Percentiles rank a stretch among this genome's conserved stretches.
Evolutionary conservation across 257 asterid species (phyloP).

Genomic region (Marsdenia floribunda): DNA sequence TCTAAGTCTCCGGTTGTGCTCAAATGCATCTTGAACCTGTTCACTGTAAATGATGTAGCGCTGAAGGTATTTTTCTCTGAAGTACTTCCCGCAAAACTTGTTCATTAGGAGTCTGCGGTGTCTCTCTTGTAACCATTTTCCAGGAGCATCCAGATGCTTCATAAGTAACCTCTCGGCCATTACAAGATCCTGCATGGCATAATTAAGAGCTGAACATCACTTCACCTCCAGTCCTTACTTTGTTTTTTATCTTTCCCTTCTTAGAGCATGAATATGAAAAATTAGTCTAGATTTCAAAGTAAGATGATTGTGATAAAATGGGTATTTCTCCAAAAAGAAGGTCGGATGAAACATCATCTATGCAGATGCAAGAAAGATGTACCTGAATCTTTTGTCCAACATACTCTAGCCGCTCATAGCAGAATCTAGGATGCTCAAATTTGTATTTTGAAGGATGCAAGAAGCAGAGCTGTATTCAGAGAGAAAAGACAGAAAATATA

Average conservation of each 20-base stretch:
- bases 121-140: slow-evolving; percentile 82
- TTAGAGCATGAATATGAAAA: neutral
- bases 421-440: slow-evolving; percentile 90
- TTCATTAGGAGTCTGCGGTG: slow-evolving; percentile 85
- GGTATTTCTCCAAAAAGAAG: neutral
- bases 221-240: neutral
- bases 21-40: slow-evolving; percentile 78
- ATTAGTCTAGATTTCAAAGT: neutral
- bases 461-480: slow-evolving; percentile 67
- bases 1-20: slow-evolving; percentile 85
- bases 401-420: slow-evolving; percentile 91
- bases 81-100: slow-evolving; percentile 86
- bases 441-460: slow-evolving; percentile 81
- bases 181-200: slow-evolving; percentile 66
- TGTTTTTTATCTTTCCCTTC: neutral
- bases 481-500: neutral
- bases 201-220: neutral
- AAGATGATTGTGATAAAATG: neutral
- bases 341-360: neutral
- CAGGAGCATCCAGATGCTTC: slow-evolving; percentile 98
- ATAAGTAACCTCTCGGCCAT: slow-evolving; percentile 93
- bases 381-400: slow-evolving; percentile 98
- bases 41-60: slow-evolving; percentile 77
- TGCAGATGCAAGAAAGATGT: slow-evolving; percentile 12
- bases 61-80: slow-evolving; percentile 84